Conservation (phyloP, 1,284 basidiomycete species). For the Peniophora sp. region DNA sequence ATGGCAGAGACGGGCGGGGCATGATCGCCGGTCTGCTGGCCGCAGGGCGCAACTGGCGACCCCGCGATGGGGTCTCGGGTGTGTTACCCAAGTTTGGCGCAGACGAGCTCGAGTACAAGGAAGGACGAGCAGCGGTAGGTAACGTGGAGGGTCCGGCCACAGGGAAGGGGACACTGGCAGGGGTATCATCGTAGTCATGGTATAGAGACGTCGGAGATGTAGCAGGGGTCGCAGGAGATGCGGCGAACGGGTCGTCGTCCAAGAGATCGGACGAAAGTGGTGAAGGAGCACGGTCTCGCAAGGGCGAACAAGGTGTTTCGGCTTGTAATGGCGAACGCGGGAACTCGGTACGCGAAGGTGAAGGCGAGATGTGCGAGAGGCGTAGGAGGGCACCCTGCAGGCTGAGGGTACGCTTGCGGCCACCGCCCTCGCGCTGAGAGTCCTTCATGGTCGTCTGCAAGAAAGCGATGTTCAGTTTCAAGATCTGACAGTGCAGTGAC, state of each 20-base stretch:
- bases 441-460: too few relatives aligned
- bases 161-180: slow-evolving; percentile 7
- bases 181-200: slow-evolving; percentile 13
- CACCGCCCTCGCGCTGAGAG: too few relatives aligned
- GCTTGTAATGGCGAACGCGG: not conserved
- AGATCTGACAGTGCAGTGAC: too few relatives aligned
- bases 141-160: not conserved
- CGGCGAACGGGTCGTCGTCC: slow-evolving; percentile 64
- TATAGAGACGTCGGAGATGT: too few relatives aligned
- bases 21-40: slow-evolving; percentile 51
- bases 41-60: slow-evolving; percentile 40
- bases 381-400: not conserved
- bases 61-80: slow-evolving; percentile 14
- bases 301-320: not conserved
- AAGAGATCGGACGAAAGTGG: slow-evolving; percentile 38
- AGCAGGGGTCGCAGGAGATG: slow-evolving; percentile 24
- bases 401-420: too few relatives aligned
- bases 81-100: slow-evolving; percentile 9
- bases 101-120: slow-evolving; percentile 4
- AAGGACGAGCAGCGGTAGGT: not conserved
- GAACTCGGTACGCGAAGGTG: slow-evolving; percentile 8
- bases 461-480: too few relatives aligned
- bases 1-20: slow-evolving; percentile 58
- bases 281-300: slow-evolving; percentile 9
- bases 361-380: slow-evolving; percentile 3